phyloP scores from a whole-genome alignment of 2,329 filamentous ascomycete genomes.

The Graphilbum ipis-grandicollis region DNA sequence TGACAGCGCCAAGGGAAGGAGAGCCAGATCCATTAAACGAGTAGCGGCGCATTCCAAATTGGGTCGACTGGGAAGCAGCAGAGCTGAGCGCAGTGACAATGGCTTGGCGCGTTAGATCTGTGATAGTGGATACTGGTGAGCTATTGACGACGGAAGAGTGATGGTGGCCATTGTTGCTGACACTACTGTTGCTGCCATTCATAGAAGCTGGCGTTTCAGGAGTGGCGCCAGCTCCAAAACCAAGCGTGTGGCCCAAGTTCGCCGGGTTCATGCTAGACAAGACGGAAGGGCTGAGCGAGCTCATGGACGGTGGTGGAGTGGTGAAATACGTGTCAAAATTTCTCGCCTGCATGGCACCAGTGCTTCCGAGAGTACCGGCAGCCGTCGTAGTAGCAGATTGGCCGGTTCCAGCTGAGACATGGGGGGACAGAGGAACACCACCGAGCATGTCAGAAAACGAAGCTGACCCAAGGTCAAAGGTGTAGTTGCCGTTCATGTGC shows the following conservation, averaged over 20 bases:
- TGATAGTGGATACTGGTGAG: conserved; percentile 45
- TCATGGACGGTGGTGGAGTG: conserved; percentile 58
- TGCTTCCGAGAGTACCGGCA: background rate
- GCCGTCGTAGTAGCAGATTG: conserved; percentile 40
- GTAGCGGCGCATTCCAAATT: conserved; percentile 45
- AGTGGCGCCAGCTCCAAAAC: conserved; percentile 33
- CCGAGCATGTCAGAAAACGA: conserved; percentile 64
- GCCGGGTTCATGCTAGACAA: conserved; percentile 46
- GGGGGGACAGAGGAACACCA: conserved; percentile 59
- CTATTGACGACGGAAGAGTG: conserved; percentile 24
- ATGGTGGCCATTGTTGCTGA: conserved; percentile 19
- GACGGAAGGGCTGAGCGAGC: conserved; percentile 53
- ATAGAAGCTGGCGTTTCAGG: conserved; percentile 61
- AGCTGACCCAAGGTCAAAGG: conserved; percentile 55
- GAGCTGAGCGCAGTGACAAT: conserved; percentile 38
- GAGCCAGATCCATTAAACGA: conserved; percentile 38
- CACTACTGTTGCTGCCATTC: conserved; percentile 31
- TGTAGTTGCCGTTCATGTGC: conserved; percentile 51
- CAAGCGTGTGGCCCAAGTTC: conserved; percentile 48
- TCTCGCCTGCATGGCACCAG: background rate
- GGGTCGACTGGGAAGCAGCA: conserved; percentile 29
- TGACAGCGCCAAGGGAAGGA: conserved; percentile 34
- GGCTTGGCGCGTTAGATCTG: conserved; percentile 44
- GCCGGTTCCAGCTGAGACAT: conserved; percentile 44
- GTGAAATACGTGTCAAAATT: conserved; percentile 58